These are phyloP conservation scores for Cyclocybe aegerita DNA, from an alignment of 768 basidiomycete species.

Conservation along the genomic window DNA sequence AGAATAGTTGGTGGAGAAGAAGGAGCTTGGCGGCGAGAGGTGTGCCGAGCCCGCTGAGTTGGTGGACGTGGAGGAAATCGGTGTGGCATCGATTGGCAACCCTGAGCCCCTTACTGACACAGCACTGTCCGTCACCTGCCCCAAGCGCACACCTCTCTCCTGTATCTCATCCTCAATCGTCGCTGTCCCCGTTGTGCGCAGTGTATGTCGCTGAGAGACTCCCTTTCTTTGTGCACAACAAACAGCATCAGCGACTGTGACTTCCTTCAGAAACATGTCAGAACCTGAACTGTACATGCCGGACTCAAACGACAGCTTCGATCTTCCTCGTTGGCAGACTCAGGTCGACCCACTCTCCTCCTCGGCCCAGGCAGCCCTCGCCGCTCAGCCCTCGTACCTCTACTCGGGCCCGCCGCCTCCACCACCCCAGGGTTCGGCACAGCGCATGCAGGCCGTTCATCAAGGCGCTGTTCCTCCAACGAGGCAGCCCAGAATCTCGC, in stretches of 20 bases:
- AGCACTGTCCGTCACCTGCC: conserved; percentile 25
- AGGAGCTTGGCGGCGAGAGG: background rate
- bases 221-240: conserved; percentile 14
- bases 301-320: conserved; percentile 80
- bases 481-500: conserved; percentile 61
- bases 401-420: conserved; percentile 59
- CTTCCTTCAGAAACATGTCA: conserved; percentile 50
- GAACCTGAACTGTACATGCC: conserved; percentile 78
- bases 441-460: conserved; percentile 50
- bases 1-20: background rate
- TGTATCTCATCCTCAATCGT: conserved; percentile 6
- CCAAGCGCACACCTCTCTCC: conserved; percentile 8
- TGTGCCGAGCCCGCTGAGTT: background rate
- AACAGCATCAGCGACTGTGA: conserved; percentile 17
- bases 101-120: conserved; percentile 24
- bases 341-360: conserved; percentile 55
- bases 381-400: conserved; percentile 50
- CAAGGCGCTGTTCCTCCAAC: conserved; percentile 36
- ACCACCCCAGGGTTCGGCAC: conserved; percentile 42
- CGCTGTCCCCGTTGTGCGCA: conserved; percentile 3
- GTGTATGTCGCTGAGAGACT: conserved; percentile 5
- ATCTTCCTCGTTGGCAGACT: conserved; percentile 74
- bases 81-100: conserved; percentile 26
- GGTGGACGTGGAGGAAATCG: conserved; percentile 12
- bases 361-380: conserved; percentile 49